Evolutionary conservation across 2,329 filamentous ascomycete genomes (phyloP), one percentile per base, ranked within the genome.

Genomic region (Colletotrichum sp.): DNA sequence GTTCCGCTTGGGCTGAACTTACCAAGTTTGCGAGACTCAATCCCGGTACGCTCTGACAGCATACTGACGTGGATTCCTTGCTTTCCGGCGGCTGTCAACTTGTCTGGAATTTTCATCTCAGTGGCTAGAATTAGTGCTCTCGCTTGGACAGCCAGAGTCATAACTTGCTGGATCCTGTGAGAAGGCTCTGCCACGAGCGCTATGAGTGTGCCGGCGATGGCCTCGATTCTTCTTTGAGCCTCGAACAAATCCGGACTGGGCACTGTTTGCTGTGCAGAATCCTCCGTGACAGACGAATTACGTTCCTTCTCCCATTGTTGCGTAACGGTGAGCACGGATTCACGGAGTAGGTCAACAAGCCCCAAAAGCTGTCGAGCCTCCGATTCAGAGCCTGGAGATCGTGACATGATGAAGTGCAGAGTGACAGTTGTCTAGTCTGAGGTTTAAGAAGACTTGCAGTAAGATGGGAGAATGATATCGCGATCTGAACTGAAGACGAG

Each of bases 71-170:
- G 74, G 34, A 83, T 74, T 2, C 82, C 82, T 10, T 81, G 69
- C 13, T 79, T 79, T 18, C 77, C 69, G 10, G 18, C 28, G 18
- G 80, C 77, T 24, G 78, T 81, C 16, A 85, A 77, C n/a, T 84
- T 78, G 63, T 85, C 83, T 5, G 84, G 80, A 24, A 85, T 79
- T 2, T 82, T 80, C 49, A 80, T 79, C 65, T 83, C 82, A 28
- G 81, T 81, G n/a, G 79, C 81, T 60, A 85, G 82, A 60, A 83
- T 82, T 15, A 86, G 66, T 7, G 82, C 81, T 6, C 84, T 79
- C 8, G 81, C 78, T 72, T 85, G 84, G 36, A 81, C 84, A 65
- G 84, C 84, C 76, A 84, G 82, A 15, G 80, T 78, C 7, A 81
- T 80, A 10, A 86, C 80, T 76, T 85, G 82, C 4, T 83, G 71